A percentile compares a stretch with the other conserved stretches of the same genome.
These are phyloP conservation scores for Candida tallmaniae DNA, from an alignment of 805 yeast species.

Conservation along the genomic window DNA sequence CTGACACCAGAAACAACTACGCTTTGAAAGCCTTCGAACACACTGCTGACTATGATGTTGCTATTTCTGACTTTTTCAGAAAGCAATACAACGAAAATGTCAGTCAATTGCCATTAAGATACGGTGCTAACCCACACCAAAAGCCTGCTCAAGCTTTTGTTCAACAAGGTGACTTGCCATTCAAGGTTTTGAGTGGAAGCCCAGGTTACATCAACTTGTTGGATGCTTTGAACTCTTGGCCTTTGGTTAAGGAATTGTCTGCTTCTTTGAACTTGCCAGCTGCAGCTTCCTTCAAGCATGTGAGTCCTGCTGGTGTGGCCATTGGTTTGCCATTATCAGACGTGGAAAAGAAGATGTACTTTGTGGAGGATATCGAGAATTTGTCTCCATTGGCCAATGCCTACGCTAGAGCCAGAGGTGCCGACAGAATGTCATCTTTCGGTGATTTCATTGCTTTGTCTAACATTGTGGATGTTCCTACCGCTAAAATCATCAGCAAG, in stretches of 20 bases:
- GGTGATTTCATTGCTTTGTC: constrained; percentile 98
- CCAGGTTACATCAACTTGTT: constrained; percentile 97
- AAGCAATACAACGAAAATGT: constrained; percentile 89
- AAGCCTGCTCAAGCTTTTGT: constrained; percentile 98
- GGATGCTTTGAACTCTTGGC: constrained; percentile 98
- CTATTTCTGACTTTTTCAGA: constrained; percentile 95
- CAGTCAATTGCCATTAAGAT: constrained; percentile 90
- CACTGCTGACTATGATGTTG: constrained; percentile 95
- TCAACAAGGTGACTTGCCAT: constrained; percentile 81
- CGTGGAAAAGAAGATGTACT: constrained; percentile 89
- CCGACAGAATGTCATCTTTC: constrained; percentile 98
- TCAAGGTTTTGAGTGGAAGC: constrained; percentile 88
- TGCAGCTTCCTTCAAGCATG: constrained; percentile 98
- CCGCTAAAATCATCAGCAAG: constrained; percentile 94
- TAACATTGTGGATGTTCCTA: constrained; percentile 91
- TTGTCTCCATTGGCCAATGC: constrained; percentile 96
- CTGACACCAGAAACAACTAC: constrained; percentile 69
- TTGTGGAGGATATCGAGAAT: constrained; percentile 91
- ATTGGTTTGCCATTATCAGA: constrained; percentile 93
- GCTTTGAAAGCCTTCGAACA: constrained; percentile 98
- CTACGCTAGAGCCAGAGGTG: constrained; percentile 99
- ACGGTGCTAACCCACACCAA: constrained; percentile 99
- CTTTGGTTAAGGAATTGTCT: constrained; percentile 92
- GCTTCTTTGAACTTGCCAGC: constrained; percentile 95
- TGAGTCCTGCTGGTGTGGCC: constrained; percentile 98